Percentiles rank a stretch among this genome's conserved stretches.
These are phyloP conservation scores for Penicillium cinerascens DNA, from an alignment of 495 filamentous ascomycete genomes.

Conservation along the genomic window DNA sequence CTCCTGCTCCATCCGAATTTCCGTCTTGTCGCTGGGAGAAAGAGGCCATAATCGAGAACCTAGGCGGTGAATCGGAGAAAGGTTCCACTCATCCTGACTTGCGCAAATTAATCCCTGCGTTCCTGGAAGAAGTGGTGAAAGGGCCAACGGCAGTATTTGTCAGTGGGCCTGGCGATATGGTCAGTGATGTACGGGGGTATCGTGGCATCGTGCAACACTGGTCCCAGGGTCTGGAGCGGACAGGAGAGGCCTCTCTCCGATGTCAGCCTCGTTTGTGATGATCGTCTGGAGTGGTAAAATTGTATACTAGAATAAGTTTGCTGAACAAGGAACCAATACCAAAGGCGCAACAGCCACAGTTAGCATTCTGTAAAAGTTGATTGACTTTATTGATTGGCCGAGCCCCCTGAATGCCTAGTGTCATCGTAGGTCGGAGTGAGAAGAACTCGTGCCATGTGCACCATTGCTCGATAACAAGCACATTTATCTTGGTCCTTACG, in stretches of 20 bases:
- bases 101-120: slow-evolving; percentile 20
- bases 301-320: background rate
- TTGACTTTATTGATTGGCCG: background rate
- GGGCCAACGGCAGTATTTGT: slow-evolving; percentile 56
- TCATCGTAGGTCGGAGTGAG: background rate
- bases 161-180: slow-evolving; percentile 60
- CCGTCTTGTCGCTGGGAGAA: slow-evolving; percentile 10
- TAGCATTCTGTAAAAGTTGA: background rate
- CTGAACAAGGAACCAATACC: background rate
- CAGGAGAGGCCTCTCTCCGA: slow-evolving; percentile 54
- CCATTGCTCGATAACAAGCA: background rate
- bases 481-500: no score
- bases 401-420: background rate
- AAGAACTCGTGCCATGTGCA: background rate
- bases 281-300: slow-evolving; percentile 31
- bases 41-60: slow-evolving; percentile 4
- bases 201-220: slow-evolving; percentile 52
- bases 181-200: slow-evolving; percentile 50
- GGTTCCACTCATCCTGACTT: slow-evolving; percentile 29
- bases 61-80: slow-evolving; percentile 10
- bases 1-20: slow-evolving; percentile 1
- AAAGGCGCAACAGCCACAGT: background rate
- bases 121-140: slow-evolving; percentile 21
- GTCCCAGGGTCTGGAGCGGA: slow-evolving; percentile 49
- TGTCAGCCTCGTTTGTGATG: slow-evolving; percentile 56